Percentiles rank a stretch among this genome's conserved stretches.
Conservation (phyloP, 1,284 basidiomycete genomes). For the Apiotrichum gracile region DNA sequence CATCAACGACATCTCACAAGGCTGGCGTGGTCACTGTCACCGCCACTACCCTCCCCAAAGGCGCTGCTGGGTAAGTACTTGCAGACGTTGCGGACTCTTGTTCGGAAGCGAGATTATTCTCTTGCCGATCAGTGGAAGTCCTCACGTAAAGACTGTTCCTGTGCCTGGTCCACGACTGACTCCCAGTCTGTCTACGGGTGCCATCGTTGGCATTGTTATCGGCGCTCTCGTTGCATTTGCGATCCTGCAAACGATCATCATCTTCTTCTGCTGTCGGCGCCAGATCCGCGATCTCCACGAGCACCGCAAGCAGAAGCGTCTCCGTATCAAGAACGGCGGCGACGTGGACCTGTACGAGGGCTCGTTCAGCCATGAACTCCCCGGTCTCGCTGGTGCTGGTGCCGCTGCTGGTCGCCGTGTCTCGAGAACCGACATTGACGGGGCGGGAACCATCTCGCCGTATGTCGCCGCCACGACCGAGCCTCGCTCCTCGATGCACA, state of each 20-base stretch:
- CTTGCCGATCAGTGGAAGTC: neutral
- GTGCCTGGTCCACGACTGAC: too few species aligned
- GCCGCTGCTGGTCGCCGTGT: slow-evolving; percentile 1
- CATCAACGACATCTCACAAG: slow-evolving; percentile 9
- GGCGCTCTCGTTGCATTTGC: slow-evolving; percentile 28
- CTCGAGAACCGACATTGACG: slow-evolving; percentile 4
- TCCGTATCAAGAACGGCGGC: slow-evolving; percentile 8
- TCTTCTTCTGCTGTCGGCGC: slow-evolving; percentile 41
- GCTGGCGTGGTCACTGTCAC: slow-evolving; percentile 27
- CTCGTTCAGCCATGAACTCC: neutral
- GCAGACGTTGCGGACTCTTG: too few species aligned
- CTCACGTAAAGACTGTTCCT: too few species aligned
- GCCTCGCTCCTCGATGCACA: neutral
- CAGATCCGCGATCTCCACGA: slow-evolving; percentile 27
- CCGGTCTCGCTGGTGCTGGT: neutral
- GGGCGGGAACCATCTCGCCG: slow-evolving; percentile 28
- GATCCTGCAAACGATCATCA: slow-evolving; percentile 24
- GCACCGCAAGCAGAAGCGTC: slow-evolving; percentile 25
- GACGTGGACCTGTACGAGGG: slow-evolving; percentile 29
- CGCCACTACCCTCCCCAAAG: slow-evolving; percentile 1
- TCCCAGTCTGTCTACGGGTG: slow-evolving; percentile 26
- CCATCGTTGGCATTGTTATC: slow-evolving; percentile 39
- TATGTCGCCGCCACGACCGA: slow-evolving; percentile 20
- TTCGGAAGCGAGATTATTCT: too few species aligned
- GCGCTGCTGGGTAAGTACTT: slow-evolving; percentile 22